Evolutionary conservation across 495 filamentous ascomycete species (phyloP).

Genomic region (Bombardia bombarda): DNA sequence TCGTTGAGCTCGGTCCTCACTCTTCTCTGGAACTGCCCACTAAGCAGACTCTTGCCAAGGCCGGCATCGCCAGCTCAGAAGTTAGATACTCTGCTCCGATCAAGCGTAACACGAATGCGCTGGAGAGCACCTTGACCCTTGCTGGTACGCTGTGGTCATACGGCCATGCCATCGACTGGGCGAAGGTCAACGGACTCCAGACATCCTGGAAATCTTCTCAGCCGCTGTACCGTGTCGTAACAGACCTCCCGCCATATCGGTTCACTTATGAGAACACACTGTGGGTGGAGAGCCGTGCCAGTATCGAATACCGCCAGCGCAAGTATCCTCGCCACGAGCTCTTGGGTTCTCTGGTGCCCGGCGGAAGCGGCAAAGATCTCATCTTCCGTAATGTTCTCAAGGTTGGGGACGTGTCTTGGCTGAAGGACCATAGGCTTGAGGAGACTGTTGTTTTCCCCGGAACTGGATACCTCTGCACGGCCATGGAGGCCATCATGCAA

Average conservation of each 20-base stretch:
- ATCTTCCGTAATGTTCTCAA: constrained; percentile 35
- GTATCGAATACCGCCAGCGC: neutral
- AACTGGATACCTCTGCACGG: constrained; percentile 14
- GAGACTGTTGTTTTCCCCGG: constrained; percentile 13
- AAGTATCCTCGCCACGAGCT: constrained; percentile 6
- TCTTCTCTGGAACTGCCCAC: constrained; percentile 37
- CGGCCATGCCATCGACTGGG: constrained; percentile 1
- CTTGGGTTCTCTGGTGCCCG: constrained; percentile 6
- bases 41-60: constrained; percentile 32
- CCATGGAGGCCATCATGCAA: constrained; percentile 26
- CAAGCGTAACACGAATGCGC: constrained; percentile 15
- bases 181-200: constrained; percentile 1
- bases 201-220: too few species aligned
- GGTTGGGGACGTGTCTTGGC: constrained; percentile 22
- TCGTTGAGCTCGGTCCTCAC: constrained; percentile 49
- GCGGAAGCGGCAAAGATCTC: constrained; percentile 13
- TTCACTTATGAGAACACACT: constrained; percentile 8
- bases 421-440: constrained; percentile 34
- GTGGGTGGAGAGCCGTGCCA: constrained; percentile 12
- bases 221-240: neutral
- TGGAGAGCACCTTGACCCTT: constrained; percentile 16
- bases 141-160: constrained; percentile 25
- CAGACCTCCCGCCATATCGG: neutral
- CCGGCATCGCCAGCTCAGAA: constrained; percentile 1
- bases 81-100: constrained; percentile 20